phyloP scores from a whole-genome alignment of 129 eudicot species.

The Glebionis coronaria region DNA sequence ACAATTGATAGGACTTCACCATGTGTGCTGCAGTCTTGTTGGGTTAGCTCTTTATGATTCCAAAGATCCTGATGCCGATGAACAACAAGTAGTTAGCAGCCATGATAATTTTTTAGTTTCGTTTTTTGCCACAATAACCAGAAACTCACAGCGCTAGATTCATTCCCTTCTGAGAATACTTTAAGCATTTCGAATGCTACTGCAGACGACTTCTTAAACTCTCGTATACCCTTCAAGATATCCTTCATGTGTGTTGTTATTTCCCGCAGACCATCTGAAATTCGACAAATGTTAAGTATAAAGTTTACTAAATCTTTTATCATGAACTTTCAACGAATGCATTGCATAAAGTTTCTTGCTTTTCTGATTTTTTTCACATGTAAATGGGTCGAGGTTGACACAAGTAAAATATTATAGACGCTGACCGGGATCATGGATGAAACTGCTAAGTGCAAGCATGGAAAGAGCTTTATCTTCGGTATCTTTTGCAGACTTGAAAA shows the following conservation, averaged over 20 bases:
- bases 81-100: slow-evolving; percentile 24
- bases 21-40: slow-evolving; percentile 54
- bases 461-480: slow-evolving; percentile 65
- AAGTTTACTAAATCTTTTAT: neutral
- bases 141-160: slow-evolving; percentile 61
- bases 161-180: slow-evolving; percentile 66
- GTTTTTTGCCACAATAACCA: slow-evolving; percentile 39
- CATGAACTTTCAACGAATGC: neutral
- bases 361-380: neutral
- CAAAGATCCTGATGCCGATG: slow-evolving; percentile 53
- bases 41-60: slow-evolving; percentile 64
- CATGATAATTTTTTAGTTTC: neutral
- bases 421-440: slow-evolving; percentile 70
- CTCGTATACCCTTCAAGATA: slow-evolving; percentile 64
- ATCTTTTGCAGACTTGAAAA: slow-evolving; percentile 65
- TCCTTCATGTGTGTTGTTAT: slow-evolving; percentile 57
- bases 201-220: slow-evolving; percentile 48
- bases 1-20: slow-evolving; percentile 66
- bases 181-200: slow-evolving; percentile 48
- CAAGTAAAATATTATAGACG: neutral
- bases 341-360: neutral
- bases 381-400: neutral
- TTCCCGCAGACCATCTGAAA: slow-evolving; percentile 68
- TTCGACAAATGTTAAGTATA: neutral
- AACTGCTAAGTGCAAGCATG: slow-evolving; percentile 72